Evolutionary conservation across 1,284 basidiomycete genomes (phyloP).

Genomic region (Apiotrichum siamense): DNA sequence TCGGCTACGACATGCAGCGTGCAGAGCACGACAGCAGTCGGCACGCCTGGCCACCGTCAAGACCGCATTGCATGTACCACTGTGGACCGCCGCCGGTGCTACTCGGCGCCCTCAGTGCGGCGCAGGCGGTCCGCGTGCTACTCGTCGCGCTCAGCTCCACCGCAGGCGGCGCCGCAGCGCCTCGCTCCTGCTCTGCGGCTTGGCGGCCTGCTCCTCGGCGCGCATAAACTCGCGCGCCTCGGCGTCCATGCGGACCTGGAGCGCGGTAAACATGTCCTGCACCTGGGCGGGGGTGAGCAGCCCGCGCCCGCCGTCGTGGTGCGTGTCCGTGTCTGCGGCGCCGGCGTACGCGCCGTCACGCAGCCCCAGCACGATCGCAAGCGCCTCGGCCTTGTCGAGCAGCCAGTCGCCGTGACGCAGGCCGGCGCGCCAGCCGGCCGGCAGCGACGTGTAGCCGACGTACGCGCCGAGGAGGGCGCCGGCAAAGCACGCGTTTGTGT

Average conservation of each 20-base stretch:
- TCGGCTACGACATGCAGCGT: too few relatives aligned
- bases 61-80: too few relatives aligned
- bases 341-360: constrained; percentile 3
- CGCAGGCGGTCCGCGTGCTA: too few relatives aligned
- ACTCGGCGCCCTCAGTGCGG: too few relatives aligned
- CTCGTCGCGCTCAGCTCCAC: too few relatives aligned
- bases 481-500: constrained; percentile 15
- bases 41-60: too few relatives aligned
- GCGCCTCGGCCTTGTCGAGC: constrained; percentile 1
- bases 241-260: background rate
- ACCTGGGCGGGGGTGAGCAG: constrained; percentile 1
- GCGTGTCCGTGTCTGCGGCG: constrained; percentile 3
- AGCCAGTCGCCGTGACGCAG: constrained; percentile 9
- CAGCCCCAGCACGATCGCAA: constrained; percentile 1
- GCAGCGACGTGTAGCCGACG: constrained; percentile 7
- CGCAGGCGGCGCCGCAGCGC: too few relatives aligned
- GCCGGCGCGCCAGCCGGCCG: constrained; percentile 7
- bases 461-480: constrained; percentile 15
- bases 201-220: too few relatives aligned
- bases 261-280: background rate
- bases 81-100: too few relatives aligned
- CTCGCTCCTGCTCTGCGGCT: too few relatives aligned
- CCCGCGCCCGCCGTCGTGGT: constrained; percentile 7
- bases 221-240: too few relatives aligned
- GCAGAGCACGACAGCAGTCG: too few relatives aligned